Base-by-base conservation (phyloP, 1,139 yeast genomes). In the Geotrichum carabidarum region DNA sequence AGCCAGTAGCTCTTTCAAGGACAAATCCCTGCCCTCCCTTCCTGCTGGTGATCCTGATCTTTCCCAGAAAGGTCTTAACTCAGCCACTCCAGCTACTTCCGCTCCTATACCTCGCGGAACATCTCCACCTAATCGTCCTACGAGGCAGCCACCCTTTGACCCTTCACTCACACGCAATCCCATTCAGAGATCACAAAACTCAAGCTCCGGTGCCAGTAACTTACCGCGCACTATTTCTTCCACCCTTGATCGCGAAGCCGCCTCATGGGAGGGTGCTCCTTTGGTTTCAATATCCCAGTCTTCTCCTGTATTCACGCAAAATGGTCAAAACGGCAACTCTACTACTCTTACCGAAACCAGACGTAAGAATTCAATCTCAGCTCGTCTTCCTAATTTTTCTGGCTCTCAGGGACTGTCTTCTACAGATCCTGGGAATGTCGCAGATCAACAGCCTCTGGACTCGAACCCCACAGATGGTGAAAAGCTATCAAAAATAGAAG, bases 21-120 rank as follows among this genome's bases (percentile, higher is more conserved):
- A 67, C 47, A 67, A 67, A 54, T 51, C 60, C 15, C 59, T 67
- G 42, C 70, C 70, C 4, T 62, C 68, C 3, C 60, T 67, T 15
- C 68, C 69, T 8, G 44, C 52, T 5, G 43, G 38, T 18, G 42
- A 54, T 31, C 38, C 30, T 12, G 15, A 15, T 17, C 38, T 38
- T 36, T 32, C 53, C n/a, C n/a, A n/a, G n/a, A n/a, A n/a, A n/a
- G 9, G 40, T n/a, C n/a, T n/a, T n/a, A n/a, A 44, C 31, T 32
- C 50, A 31, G 15, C 53, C 36, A 18, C 38, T 8, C 30, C 31
- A 5, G 38, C 27, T 22, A 35, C 27, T 11, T 14, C 48, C 7
- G n/a, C 17, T 14, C 5, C 27, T 22, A 22, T 22, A 22, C 27
- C 27, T 22, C 27, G 27, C 4, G 27, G 27, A 22, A 6, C 45